A percentile compares a stretch with the other conserved stretches of the same genome.
Evolutionary conservation across 345 rosid genomes (phyloP).

Genomic region (Theobroma cacao): DNA sequence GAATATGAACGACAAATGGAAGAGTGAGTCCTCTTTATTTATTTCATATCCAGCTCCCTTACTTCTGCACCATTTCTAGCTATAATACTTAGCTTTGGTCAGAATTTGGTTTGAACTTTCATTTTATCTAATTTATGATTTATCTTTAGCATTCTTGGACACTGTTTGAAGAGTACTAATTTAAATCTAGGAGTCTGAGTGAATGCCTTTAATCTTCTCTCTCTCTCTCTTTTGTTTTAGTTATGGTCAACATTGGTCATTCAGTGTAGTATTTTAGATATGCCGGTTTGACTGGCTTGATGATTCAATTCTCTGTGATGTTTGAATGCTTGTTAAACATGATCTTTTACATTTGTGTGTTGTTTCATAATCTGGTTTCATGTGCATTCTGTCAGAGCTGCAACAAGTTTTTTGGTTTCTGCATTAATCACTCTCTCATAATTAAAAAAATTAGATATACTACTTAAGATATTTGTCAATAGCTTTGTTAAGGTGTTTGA

Average conservation of each 20-base stretch:
- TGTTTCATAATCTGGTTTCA: background rate
- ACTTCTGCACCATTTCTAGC: background rate
- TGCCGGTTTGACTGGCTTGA: background rate
- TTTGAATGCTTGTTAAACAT: background rate
- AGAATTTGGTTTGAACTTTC: background rate
- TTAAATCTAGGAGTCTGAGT: background rate
- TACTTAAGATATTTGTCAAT: background rate
- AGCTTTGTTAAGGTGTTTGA: background rate
- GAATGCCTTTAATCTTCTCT: background rate
- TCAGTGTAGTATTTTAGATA: background rate
- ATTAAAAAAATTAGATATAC: background rate
- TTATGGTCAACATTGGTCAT: background rate
- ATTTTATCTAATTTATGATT: background rate
- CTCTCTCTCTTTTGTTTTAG: background rate
- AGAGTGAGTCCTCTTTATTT: constrained; percentile 60
- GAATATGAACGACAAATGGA: constrained; percentile 90
- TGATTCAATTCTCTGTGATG: background rate
- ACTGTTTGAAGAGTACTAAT: background rate
- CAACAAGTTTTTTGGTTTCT: background rate
- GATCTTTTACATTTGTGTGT: background rate
- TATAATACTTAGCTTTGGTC: background rate
- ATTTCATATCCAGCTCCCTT: background rate
- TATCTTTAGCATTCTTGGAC: background rate
- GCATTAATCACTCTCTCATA: background rate
- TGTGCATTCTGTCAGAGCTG: background rate